Percentiles rank a stretch among this genome's conserved stretches.
These are phyloP conservation scores for Russula lepida DNA, from an alignment of 768 basidiomycete genomes.

Conservation along the genomic window DNA sequence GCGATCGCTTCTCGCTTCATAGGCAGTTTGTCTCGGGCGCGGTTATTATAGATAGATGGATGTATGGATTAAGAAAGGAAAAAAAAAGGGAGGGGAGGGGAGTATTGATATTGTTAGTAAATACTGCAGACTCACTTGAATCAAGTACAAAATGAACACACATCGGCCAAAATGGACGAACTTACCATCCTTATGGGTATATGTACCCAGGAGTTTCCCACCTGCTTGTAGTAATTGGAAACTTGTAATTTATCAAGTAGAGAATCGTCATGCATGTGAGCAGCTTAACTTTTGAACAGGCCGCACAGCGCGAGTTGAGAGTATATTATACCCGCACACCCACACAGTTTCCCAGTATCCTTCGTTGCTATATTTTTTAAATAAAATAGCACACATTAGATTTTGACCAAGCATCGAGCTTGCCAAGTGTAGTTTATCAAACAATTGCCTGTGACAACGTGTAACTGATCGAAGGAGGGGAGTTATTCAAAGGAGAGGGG, in stretches of 20 bases:
- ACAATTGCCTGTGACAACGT: not conserved
- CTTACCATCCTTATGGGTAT: not conserved
- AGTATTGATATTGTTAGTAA: not conserved
- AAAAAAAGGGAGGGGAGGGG: no score
- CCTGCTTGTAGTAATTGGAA: not conserved
- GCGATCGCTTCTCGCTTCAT: slow-evolving; percentile 38
- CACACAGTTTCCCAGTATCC: not conserved
- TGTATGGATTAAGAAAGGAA: not conserved
- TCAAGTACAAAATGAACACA: not conserved
- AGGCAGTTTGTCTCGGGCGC: not conserved
- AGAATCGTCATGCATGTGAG: not conserved
- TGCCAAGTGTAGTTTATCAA: not conserved
- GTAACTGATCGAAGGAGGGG: not conserved
- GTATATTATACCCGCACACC: not conserved
- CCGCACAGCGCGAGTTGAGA: not conserved
- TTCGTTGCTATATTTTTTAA: not conserved
- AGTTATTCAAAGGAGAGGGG: not conserved
- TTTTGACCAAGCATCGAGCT: not conserved
- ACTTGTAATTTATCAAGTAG: not conserved
- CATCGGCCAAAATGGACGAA: not conserved
- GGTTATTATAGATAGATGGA: not conserved
- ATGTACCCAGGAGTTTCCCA: not conserved
- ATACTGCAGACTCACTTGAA: not conserved
- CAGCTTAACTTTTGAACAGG: not conserved
- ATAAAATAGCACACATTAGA: not conserved